phyloP scores from a whole-genome alignment of 2,329 filamentous ascomycete genomes.

The Epichloe hybrida region DNA sequence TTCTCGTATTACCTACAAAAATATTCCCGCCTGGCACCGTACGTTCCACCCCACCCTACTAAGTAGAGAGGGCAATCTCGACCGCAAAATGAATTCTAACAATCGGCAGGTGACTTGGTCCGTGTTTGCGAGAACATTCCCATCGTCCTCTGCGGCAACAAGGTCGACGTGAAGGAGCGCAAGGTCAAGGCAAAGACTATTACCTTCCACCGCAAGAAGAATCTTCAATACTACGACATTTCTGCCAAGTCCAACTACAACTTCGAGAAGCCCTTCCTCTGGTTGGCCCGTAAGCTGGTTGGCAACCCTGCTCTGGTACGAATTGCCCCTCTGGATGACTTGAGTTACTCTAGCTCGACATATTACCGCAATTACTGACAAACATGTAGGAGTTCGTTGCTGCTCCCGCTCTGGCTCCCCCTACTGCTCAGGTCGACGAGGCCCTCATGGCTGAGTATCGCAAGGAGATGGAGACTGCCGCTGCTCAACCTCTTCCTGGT shows the following conservation, averaged over 20 bases:
- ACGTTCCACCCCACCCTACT: conserved; percentile 30
- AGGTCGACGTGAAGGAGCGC: conserved; percentile 99
- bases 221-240: conserved; percentile 99
- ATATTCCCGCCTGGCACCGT: conserved; percentile 99
- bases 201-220: conserved; percentile 99
- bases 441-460: conserved; percentile 68
- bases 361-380: conserved; percentile 15
- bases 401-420: conserved; percentile 84
- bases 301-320: conserved; percentile 53
- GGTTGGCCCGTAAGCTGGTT: conserved; percentile 96
- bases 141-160: conserved; percentile 97
- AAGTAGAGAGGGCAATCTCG: not conserved
- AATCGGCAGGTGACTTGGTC: conserved; percentile 70
- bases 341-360: not conserved
- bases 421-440: conserved; percentile 81
- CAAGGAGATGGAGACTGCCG: conserved; percentile 76
- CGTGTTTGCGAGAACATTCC: conserved; percentile 99
- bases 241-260: conserved; percentile 99
- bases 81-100: conserved; percentile 8
- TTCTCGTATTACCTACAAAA: conserved; percentile 99
- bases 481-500: conserved; percentile 75
- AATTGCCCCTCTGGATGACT: not conserved
- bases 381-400: conserved; percentile 77
- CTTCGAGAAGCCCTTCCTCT: conserved; percentile 99
- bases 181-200: conserved; percentile 99